Evolutionary conservation across 148 eudicot species (phyloP), one percentile per base, ranked within the genome.

Genomic region (Tetragonia tetragonoides): DNA sequence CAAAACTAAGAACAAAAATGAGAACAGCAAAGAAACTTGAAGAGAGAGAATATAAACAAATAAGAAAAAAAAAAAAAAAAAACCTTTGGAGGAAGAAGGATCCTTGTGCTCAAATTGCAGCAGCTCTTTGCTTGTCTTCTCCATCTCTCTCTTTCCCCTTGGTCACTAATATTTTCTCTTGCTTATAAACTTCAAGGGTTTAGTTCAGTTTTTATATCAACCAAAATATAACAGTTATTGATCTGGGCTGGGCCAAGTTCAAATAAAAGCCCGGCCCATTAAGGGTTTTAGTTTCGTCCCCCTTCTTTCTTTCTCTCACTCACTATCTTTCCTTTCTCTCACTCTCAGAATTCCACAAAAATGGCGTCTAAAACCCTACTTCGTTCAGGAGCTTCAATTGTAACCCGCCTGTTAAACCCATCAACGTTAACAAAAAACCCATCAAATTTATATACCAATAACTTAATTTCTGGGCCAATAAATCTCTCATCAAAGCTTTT

Each of bases 341-440:
- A 16, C 40, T 16, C 49, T 56, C 3, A 28, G 57, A 37, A 54
- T 72, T 28, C 66, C 34, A 6, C 37, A 63, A 66, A 71, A 81
- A 90, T 90, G 87, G 86, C 90, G 82, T 80, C 90, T 72, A 92
- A 85, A 86, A 83, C 90, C 85, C 87, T 88, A 71, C 59, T 88
- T 6, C 92, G 91, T 34, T 70, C 82, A 0, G 91, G 92, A 76
- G 75, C 83, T 59, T 83, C 92, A 0, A 53, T 87, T 65, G 80
- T 79, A 61, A 80, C 74, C 74, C 91, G 94, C 2, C 72, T 88
- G 4, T 34, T 90, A 34, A 85, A 70, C 75, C 82, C 80, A 28
- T 28, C 34, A 23, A 37, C 46, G 62, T 64, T 78, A 37, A 41
- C 80, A 2, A 67, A 66, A 15, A 37, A 41, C 18, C 17, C 83